Evolutionary conservation across 2,329 filamentous ascomycete genomes (phyloP), one percentile per base, ranked within the genome.

Genomic region (Talaromyces funiculosus): DNA sequence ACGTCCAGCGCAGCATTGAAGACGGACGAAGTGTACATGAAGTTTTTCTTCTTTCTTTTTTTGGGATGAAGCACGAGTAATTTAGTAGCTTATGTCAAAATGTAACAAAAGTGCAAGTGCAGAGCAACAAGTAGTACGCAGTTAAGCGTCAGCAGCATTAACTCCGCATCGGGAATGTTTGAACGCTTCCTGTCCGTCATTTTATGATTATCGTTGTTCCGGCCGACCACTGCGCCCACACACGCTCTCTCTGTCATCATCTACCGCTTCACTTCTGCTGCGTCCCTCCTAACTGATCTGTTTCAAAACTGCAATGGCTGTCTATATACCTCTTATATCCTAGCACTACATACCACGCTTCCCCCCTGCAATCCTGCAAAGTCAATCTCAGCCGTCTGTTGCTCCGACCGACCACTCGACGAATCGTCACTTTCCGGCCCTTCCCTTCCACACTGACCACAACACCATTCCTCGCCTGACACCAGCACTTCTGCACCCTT

Each of bases 181-280:
- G 29, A 33, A 31, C 24, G 7, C 45, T 29, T 29, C 38, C 40
- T 47, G 43, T 14, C 24, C 24, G 43, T 29, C 43, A 47, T 47
- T 33, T 29, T 33, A 22, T 55, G 45, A 60, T 49, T 51, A 59
- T 62, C 57, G 56, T 62, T 62, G 26, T 62, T 62, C 60, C 60
- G 60, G 60, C 56, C 60, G 60, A 22, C 56, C 38, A 54, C 53
- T 54, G 49, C 54, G 24, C 57, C 55, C 43, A 49, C 55, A 37
- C 24, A 22, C 40, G 10, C n/a, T 42, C 55, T 37, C 43, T 20
- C 16, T 22, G 18, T 22, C 49, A 31, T 45, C 51, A 53, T 18
- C 22, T 37, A 31, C 16, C 26, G 26, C 53, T 45, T 22, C 33
- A 54, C 37, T 22, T 42, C 18, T 26, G 18, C 14, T 37, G 7